Conservation (phyloP, 768 basidiomycete species). For the Chalciporus pseudorubinellus region DNA sequence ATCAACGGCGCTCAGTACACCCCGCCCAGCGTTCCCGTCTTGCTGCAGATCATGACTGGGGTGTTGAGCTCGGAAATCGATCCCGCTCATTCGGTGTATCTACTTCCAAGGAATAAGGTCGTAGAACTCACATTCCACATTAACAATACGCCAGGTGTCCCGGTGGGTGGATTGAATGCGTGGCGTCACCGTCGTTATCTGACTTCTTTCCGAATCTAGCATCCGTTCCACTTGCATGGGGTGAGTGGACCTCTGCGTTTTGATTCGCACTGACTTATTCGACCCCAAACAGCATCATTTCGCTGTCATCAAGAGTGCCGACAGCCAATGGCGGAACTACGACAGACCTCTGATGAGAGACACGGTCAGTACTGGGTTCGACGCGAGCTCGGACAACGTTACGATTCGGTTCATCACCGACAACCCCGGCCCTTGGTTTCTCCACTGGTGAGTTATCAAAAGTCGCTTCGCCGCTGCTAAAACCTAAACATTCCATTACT, state of each 20-base stretch:
- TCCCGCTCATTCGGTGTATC: conserved; percentile 10
- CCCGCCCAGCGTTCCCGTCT: conserved; percentile 15
- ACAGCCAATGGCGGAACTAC: conserved; percentile 39
- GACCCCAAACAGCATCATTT: conserved; percentile 39
- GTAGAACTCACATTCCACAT: conserved; percentile 16
- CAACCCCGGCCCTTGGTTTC: conserved; percentile 47
- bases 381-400: conserved; percentile 22
- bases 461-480: not conserved
- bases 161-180: conserved; percentile 26
- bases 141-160: conserved; percentile 11
- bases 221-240: conserved; percentile 17
- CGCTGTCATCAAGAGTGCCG: conserved; percentile 43
- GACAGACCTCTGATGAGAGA: conserved; percentile 54
- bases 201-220: conserved; percentile 1
- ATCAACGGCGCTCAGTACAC: conserved; percentile 13
- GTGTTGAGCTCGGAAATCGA: conserved; percentile 2
- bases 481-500: not conserved
- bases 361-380: conserved; percentile 34
- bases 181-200: not conserved
- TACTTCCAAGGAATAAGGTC: conserved; percentile 14
- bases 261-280: not conserved
- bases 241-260: not conserved
- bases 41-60: conserved; percentile 26
- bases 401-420: conserved; percentile 50
- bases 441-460: conserved; percentile 12